Evolutionary conservation across 2,329 filamentous ascomycete species (phyloP).

Genomic region (Nemania sp.): DNA sequence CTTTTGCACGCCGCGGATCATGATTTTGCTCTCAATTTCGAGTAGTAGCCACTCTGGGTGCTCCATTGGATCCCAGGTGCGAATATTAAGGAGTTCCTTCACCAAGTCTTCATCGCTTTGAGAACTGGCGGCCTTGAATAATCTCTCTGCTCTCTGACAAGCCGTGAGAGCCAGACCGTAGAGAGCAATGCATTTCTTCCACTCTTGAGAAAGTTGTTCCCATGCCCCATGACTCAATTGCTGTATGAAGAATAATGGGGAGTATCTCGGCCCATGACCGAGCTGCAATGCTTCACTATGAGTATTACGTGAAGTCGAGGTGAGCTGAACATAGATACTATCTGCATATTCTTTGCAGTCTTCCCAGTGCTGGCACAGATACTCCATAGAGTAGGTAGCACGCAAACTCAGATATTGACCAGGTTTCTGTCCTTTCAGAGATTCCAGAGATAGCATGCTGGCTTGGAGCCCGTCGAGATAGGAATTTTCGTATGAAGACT

Average conservation of each 20-base stretch:
- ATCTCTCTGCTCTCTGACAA: constrained; percentile 46
- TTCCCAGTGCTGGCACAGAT: not conserved
- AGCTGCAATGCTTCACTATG: not conserved
- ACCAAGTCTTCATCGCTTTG: constrained; percentile 38
- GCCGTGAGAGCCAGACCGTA: constrained; percentile 47
- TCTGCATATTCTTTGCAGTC: not conserved
- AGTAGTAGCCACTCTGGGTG: constrained; percentile 65
- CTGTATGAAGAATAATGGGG: constrained; percentile 41
- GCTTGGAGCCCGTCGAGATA: constrained; percentile 8
- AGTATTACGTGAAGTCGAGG: not conserved
- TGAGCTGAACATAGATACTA: not conserved
- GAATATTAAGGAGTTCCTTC: constrained; percentile 51
- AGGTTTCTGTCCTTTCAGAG: not conserved
- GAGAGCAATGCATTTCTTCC: constrained; percentile 42
- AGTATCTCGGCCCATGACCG: constrained; percentile 7
- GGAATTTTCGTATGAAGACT: constrained; percentile 1
- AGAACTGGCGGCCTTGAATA: not conserved
- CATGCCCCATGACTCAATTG: constrained; percentile 38
- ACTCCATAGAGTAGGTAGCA: not conserved
- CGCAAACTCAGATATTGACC: not conserved
- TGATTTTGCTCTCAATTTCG: constrained; percentile 64
- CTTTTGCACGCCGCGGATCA: constrained; percentile 63
- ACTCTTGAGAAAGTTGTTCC: constrained; percentile 36
- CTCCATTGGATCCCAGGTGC: constrained; percentile 58
- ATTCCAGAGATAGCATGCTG: constrained; percentile 15